Evolutionary conservation across 139 green algal genomes (phyloP).

Genomic region (Chlorokybus atmophyticus): DNA sequence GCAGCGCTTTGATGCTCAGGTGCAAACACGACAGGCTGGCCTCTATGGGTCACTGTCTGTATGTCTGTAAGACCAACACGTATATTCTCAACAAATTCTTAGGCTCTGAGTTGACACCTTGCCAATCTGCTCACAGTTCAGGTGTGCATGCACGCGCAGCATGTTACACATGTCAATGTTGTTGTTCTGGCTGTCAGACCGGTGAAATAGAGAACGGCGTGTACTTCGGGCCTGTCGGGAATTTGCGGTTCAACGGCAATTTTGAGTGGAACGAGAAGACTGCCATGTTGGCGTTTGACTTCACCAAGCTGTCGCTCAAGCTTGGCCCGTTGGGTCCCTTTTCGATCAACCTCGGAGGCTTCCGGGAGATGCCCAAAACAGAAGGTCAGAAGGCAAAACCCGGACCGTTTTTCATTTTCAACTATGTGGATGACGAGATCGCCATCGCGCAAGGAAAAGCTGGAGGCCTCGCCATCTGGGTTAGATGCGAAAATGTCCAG

Average conservation of each 20-base stretch:
- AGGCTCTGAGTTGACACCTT: too few relatives aligned
- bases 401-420: slow-evolving; percentile 34
- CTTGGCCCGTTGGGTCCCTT: slow-evolving; percentile 10
- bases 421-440: slow-evolving; percentile 24
- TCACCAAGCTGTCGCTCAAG: slow-evolving; percentile 19
- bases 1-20: slow-evolving; percentile 28
- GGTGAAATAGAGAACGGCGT: slow-evolving; percentile 27
- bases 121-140: too few relatives aligned
- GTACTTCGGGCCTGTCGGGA: slow-evolving; percentile 20
- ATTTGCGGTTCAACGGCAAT: slow-evolving; percentile 27
- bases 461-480: slow-evolving; percentile 27
- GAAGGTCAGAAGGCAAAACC: background rate
- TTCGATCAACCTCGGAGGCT: slow-evolving; percentile 10
- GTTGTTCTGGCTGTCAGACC: background rate
- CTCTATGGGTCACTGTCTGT: background rate
- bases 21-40: background rate
- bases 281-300: slow-evolving; percentile 32
- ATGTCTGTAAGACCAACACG: too few relatives aligned
- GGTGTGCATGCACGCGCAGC: too few relatives aligned
- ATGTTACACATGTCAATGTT: background rate
- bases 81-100: too few relatives aligned
- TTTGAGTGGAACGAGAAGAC: slow-evolving; percentile 19
- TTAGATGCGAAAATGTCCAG: background rate
- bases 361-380: slow-evolving; percentile 5
- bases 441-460: slow-evolving; percentile 19